Percentiles rank a stretch among this genome's conserved stretches.
phyloP scores from a whole-genome alignment of 345 rosid species.

The Hibiscus trionum region DNA sequence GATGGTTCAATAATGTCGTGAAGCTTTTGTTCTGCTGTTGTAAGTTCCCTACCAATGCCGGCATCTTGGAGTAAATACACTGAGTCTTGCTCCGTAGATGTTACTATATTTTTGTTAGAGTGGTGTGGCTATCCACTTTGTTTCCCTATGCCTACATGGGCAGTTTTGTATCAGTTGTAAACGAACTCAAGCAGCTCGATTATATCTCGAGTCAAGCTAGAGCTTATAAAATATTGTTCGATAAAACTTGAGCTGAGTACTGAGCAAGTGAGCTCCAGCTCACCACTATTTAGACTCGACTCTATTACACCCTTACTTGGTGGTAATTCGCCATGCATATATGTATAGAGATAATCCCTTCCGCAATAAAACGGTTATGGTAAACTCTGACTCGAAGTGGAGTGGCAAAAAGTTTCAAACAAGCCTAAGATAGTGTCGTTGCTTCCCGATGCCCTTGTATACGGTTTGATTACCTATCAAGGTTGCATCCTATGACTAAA shows the following conservation, averaged over 20 bases:
- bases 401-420: background rate
- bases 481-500: background rate
- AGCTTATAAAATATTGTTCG: no score
- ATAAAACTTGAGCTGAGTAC: no score
- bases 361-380: no score
- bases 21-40: conserved; percentile 7
- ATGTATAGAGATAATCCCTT: background rate
- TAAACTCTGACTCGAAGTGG: no score
- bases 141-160: background rate
- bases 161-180: background rate
- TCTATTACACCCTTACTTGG: no score
- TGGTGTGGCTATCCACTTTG: background rate
- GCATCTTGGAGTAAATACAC: conserved; percentile 18
- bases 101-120: background rate
- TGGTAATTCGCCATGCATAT: background rate
- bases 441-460: background rate
- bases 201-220: background rate
- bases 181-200: no score
- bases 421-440: background rate
- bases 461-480: background rate
- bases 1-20: background rate
- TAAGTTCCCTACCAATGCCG: conserved; percentile 27
- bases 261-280: no score
- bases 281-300: no score
- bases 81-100: conserved; percentile 23